Evolutionary conservation across 768 basidiomycete species (phyloP).

Genomic region (Clitopilus passeckerianus): DNA sequence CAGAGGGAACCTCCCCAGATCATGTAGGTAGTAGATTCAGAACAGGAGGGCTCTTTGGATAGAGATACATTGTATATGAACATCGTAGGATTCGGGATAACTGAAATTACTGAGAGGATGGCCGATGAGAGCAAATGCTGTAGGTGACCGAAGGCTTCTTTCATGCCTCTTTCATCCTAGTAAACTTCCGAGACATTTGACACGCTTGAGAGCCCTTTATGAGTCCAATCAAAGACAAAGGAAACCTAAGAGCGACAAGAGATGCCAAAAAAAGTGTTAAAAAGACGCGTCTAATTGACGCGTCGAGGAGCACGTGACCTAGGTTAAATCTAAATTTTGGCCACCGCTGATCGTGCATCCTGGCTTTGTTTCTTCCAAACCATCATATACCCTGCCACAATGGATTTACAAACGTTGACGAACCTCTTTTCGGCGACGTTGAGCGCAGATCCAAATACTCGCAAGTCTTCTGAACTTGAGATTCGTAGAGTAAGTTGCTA

Average conservation of each 20-base stretch:
- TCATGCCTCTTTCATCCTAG: no score
- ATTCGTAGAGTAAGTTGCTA: slow-evolving; percentile 65
- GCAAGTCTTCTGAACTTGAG: slow-evolving; percentile 81
- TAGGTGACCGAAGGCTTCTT: no score
- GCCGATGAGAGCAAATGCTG: no score
- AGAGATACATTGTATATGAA: no score
- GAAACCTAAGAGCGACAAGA: neutral
- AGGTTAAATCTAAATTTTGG: neutral
- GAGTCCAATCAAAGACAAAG: neutral
- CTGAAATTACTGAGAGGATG: no score
- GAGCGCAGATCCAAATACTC: slow-evolving; percentile 81
- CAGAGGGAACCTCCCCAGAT: no score
- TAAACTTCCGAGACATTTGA: no score
- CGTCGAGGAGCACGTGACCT: neutral
- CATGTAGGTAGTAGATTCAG: no score
- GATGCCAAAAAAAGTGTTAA: neutral
- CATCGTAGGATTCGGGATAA: no score
- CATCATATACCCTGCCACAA: slow-evolving; percentile 17
- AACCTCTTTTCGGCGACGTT: slow-evolving; percentile 78
- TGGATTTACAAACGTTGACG: slow-evolving; percentile 75
- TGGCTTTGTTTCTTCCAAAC: neutral
- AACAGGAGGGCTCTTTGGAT: no score
- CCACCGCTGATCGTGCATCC: neutral
- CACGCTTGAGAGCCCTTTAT: no score
- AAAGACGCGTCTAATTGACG: slow-evolving; percentile 1